Evolutionary conservation across 2,329 filamentous ascomycete genomes (phyloP), one percentile per base, ranked within the genome.

Genomic region (Exserohilum turcica): DNA sequence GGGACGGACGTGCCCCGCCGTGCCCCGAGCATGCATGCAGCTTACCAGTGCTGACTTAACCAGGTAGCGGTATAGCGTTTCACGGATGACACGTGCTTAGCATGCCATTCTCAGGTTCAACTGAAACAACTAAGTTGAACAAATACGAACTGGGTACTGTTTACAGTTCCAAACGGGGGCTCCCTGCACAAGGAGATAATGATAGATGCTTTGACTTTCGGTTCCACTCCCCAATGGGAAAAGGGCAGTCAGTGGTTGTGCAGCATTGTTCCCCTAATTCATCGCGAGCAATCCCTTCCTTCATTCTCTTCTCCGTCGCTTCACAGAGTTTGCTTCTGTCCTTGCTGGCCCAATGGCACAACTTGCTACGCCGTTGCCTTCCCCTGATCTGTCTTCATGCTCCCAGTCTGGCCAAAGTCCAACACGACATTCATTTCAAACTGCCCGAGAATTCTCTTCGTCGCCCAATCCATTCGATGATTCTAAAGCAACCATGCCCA

Each of bases 31-130:
- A 32, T 13, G 33, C 18, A 32, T 42, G 18, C 39, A 43, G 38
- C 15, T 37, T 32, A 15, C 39, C 39, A 43, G 45, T 43, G 45
- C 50, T 48, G 44, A 48, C 50, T 43, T 32, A 31, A 33, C 13
- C 33, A 15, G 16, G 21, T 28, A 31, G 31, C 12, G 32, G 6
- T 49, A 49, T 33, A 40, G 39, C 38, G 21, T 36, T 36, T 49
- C 29, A n/a, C 10, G 27, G 16, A 49, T 36, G 31, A 49, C 27
- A 28, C 39, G 13, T 27, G 33, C 39, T 49, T 43, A 43, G 40
- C 12, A 43, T 49, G n/a, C 18, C 36, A 18, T 27, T 3, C 12
- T n/a, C 5, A 6, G 18, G 32, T 36, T 18, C 28, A 13, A 29
- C 21, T 24, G 31, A 44, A 3, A 24, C 31, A 7, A 24, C 24